Base-by-base conservation (phyloP, 306 rosid species). In the Elaeagnus macrophylla region DNA sequence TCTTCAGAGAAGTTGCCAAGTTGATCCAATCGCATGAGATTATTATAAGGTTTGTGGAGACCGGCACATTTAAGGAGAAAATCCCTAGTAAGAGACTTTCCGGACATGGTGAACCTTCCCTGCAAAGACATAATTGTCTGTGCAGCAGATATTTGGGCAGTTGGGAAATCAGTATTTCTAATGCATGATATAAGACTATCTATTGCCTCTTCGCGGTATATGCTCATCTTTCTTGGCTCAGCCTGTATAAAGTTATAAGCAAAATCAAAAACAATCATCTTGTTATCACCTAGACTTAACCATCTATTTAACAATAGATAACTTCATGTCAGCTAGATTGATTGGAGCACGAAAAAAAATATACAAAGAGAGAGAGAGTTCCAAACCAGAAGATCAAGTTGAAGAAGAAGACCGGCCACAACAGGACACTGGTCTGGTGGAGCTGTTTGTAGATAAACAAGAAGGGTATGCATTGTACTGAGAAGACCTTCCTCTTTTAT, bases 371-470 rank as follows among this genome's bases (percentile, higher is more conserved):
- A 43, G 37, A 17, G 42, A 51, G 65, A 56, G 8, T 53, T 74
- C 40, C 83, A 54, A 57, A 91, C 97, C 96, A 91, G 82, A 77
- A 91, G 83, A 88, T 91, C 97, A 59, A 91, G 95, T 71, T 91
- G 91, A 59, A 91, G 94, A 17, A 91, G 66, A 18, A 91, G 86
- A 60, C 97, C 85, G 14, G 97, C 97, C 69, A 86, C 86, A 43
- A 71, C 74, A 46, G 97, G 94, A 67, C 83, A 66, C 61, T 81
- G 86, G 6, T 84, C 89, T 51, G 65, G 80, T 60, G 12, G 71
- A 38, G 89, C 83, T 35, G 80, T 80, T 77, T 91, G 96, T 49
- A 91, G 75, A 77, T 72, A 79, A 68, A 74, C 66, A 55, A 91
- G 84, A 58, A 91, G 84, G 45, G 80, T 65, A 68, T 91, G 97